phyloP scores from a whole-genome alignment of 1,284 basidiomycete genomes.

The Apiotrichum gamsii region DNA sequence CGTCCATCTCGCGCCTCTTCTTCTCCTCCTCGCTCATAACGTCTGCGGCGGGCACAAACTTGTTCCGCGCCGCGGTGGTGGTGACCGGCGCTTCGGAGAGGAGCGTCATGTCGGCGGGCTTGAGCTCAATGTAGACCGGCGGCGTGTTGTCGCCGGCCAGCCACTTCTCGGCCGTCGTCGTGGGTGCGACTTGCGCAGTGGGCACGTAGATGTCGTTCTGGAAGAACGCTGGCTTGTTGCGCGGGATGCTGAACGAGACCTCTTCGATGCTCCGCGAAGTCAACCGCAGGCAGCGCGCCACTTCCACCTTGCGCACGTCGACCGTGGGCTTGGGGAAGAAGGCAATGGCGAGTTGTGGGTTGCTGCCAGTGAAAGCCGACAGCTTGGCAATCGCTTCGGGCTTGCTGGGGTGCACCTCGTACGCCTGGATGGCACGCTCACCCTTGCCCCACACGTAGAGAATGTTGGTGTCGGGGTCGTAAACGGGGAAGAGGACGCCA shows the following conservation, averaged over 20 bases:
- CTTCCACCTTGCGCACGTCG: constrained; percentile 48
- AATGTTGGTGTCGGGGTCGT: constrained; percentile 49
- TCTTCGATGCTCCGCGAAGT: constrained; percentile 46
- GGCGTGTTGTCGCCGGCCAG: constrained; percentile 28
- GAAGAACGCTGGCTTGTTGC: constrained; percentile 50
- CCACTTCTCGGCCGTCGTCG: constrained; percentile 34
- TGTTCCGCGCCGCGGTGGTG: constrained; percentile 21
- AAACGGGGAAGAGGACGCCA: constrained; percentile 48
- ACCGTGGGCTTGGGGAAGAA: constrained; percentile 47
- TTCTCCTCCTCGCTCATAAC: constrained; percentile 40
- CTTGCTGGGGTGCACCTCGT: constrained; percentile 39
- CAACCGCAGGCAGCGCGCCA: constrained; percentile 44
- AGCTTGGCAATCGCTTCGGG: constrained; percentile 39
- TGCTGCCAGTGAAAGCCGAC: constrained; percentile 37
- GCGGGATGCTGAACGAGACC: constrained; percentile 49
- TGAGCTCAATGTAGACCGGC: constrained; percentile 24
- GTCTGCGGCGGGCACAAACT: constrained; percentile 39
- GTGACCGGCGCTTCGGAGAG: constrained; percentile 38
- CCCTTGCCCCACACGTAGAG: constrained; percentile 50
- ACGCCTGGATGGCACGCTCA: constrained; percentile 47
- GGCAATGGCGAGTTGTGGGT: constrained; percentile 45
- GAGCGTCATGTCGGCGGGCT: constrained; percentile 44
- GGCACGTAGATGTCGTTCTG: constrained; percentile 51
- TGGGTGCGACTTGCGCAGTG: constrained; percentile 36
- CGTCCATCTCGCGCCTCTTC: constrained; percentile 42